Evolutionary conservation across 2,329 filamentous ascomycete species (phyloP).

Genomic region (Helotiales sp.): DNA sequence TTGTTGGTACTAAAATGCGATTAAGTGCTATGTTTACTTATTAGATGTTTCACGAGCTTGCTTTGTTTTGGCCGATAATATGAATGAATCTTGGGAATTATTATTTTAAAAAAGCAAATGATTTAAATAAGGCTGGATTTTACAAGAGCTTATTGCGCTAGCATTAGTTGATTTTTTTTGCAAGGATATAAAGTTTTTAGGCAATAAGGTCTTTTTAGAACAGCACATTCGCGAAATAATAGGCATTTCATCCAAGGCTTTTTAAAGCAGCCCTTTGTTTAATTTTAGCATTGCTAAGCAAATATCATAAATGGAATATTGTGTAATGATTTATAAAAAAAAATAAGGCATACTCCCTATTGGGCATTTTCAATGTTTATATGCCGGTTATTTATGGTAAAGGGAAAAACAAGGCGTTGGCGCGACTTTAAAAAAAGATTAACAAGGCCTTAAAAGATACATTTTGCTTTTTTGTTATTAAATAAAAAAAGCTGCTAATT

Average conservation of each 20-base stretch:
- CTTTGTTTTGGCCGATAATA: neutral
- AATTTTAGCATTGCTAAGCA: conserved; percentile 26
- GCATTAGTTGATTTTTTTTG: conserved; percentile 30
- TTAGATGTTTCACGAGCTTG: neutral
- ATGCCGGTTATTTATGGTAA: conserved; percentile 53
- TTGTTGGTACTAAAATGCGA: too few relatives aligned
- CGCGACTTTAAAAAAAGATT: conserved; percentile 46
- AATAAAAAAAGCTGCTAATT: conserved; percentile 14
- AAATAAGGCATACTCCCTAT: conserved; percentile 51
- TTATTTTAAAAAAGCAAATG: too few relatives aligned
- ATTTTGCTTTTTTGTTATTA: neutral
- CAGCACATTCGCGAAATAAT: conserved; percentile 29
- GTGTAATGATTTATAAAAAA: conserved; percentile 45
- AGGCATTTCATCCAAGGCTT: conserved; percentile 25
- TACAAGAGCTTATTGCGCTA: conserved; percentile 34
- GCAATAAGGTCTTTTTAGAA: conserved; percentile 29
- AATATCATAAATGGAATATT: conserved; percentile 48
- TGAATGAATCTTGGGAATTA: neutral
- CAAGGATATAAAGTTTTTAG: conserved; percentile 26
- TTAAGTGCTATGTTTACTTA: conserved; percentile 4
- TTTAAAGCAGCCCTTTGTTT: conserved; percentile 16
- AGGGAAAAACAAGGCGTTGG: conserved; percentile 42
- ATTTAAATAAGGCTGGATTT: conserved; percentile 26
- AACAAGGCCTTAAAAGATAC: conserved; percentile 18
- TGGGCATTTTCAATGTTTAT: conserved; percentile 51